A percentile compares a stretch with the other conserved stretches of the same genome.
phyloP scores from a whole-genome alignment of 2,329 filamentous ascomycete genomes.

The Cordyceps cicadae region DNA sequence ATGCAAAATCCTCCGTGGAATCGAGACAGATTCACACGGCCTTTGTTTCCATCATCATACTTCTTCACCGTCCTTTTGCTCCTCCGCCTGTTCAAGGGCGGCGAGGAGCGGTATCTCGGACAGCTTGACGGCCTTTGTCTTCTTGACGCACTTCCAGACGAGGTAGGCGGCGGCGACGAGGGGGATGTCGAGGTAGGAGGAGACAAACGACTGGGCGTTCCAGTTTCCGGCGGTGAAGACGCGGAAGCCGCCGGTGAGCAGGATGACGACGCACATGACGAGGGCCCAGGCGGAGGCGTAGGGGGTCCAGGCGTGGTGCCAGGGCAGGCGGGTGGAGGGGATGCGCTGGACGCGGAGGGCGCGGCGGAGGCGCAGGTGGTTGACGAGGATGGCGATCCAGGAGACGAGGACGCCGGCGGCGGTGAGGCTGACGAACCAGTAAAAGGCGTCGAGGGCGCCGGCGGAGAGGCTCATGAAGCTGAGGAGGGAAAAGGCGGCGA shows the following conservation, averaged over 20 bases:
- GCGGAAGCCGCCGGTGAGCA: constrained; percentile 62
- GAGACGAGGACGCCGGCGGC: constrained; percentile 55
- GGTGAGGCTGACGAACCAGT: constrained; percentile 55
- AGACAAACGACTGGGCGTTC: constrained; percentile 49
- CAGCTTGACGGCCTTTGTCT: constrained; percentile 46
- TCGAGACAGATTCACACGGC: neutral
- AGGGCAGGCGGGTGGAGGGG: constrained; percentile 42
- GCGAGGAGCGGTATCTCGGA: constrained; percentile 43
- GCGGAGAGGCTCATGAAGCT: constrained; percentile 51
- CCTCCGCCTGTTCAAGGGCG: constrained; percentile 42
- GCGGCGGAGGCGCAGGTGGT: constrained; percentile 48
- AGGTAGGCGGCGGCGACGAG: constrained; percentile 48
- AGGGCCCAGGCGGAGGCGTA: constrained; percentile 55
- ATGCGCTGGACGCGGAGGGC: constrained; percentile 50
- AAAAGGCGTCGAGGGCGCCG: constrained; percentile 54
- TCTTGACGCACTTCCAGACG: constrained; percentile 59
- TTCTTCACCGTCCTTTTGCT: constrained; percentile 16
- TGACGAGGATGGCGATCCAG: constrained; percentile 53
- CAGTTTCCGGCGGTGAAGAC: constrained; percentile 54
- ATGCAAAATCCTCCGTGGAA: neutral
- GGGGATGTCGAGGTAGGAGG: constrained; percentile 54
- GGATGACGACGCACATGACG: constrained; percentile 51
- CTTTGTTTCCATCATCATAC: neutral
- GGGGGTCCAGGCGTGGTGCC: constrained; percentile 54
- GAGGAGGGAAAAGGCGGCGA: constrained; percentile 45